A percentile compares a stretch with the other conserved stretches of the same genome.
phyloP scores from a whole-genome alignment of 345 rosid species.

The Pugionium cornutum region DNA sequence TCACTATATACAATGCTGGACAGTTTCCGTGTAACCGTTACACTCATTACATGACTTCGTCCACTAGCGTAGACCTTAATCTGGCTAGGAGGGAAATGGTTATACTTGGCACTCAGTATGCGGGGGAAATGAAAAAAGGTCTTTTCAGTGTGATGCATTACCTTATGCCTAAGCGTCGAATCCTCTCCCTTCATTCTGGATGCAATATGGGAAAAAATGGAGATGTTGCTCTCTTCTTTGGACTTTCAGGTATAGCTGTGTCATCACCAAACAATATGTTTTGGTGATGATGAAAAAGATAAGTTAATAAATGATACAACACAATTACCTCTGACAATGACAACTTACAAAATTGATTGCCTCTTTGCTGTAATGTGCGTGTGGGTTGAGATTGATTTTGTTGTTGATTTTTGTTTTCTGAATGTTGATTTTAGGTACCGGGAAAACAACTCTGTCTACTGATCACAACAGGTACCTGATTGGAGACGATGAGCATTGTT shows the following conservation, averaged over 20 bases:
- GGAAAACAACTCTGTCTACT: conserved; percentile 93
- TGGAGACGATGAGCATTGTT: conserved; percentile 96
- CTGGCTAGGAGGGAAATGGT: conserved; percentile 97
- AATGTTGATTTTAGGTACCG: conserved; percentile 48
- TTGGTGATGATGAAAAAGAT: no score
- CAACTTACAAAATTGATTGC: no score
- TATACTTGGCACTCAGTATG: conserved; percentile 96
- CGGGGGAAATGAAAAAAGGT: conserved; percentile 99
- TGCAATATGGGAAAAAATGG: conserved; percentile 98
- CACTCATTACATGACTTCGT: conserved; percentile 99
- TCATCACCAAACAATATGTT: no score
- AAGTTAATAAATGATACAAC: no score
- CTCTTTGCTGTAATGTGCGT: no score
- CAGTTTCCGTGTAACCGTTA: conserved; percentile 97
- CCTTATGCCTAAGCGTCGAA: conserved; percentile 95
- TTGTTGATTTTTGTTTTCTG: no score
- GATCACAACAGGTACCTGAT: conserved; percentile 87
- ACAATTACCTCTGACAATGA: no score
- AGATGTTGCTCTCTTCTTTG: conserved; percentile 99
- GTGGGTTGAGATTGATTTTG: no score
- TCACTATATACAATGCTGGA: conserved; percentile 97
- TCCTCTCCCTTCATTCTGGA: conserved; percentile 91
- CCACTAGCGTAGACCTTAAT: conserved; percentile 93
- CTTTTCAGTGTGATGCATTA: conserved; percentile 98
- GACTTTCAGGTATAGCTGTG: conserved; percentile 55